Evolutionary conservation across 2,329 filamentous ascomycete species (phyloP).

Genomic region (Albophoma yamanashiensis): DNA sequence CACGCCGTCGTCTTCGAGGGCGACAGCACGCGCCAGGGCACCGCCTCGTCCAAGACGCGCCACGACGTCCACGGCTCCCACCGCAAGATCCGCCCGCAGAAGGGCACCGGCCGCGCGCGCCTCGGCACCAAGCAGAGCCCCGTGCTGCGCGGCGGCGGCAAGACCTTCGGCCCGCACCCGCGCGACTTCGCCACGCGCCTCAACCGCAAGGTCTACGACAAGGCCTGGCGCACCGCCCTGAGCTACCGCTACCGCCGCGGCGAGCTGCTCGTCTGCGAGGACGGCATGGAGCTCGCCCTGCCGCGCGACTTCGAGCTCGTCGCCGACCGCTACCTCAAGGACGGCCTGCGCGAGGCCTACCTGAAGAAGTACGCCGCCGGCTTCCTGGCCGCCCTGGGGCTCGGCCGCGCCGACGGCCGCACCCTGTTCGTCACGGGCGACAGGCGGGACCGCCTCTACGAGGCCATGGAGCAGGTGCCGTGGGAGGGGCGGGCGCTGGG

Average conservation of each 20-base stretch:
- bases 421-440: conserved; percentile 64
- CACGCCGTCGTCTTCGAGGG: conserved; percentile 88
- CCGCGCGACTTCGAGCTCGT: conserved; percentile 38
- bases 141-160: conserved; percentile 74
- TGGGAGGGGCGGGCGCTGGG: conserved; percentile 60
- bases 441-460: conserved; percentile 51
- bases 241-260: conserved; percentile 83
- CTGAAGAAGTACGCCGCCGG: conserved; percentile 52
- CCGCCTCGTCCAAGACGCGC: conserved; percentile 72
- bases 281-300: conserved; percentile 57
- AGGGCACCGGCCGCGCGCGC: conserved; percentile 74
- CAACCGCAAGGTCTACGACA: conserved; percentile 84
- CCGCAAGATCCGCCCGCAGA: conserved; percentile 75
- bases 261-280: conserved; percentile 77
- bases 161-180: conserved; percentile 80
- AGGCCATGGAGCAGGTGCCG: conserved; percentile 52
- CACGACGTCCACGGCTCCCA: conserved; percentile 75
- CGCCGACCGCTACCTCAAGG: conserved; percentile 29
- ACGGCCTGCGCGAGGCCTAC: conserved; percentile 44
- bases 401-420: conserved; percentile 56
- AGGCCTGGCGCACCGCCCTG: conserved; percentile 88
- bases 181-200: conserved; percentile 81
- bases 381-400: conserved; percentile 60
- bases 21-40: conserved; percentile 78
- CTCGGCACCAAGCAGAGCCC: conserved; percentile 74